Conservation (phyloP, 176 grass and related monocot genomes). For the Puya raimondii region DNA sequence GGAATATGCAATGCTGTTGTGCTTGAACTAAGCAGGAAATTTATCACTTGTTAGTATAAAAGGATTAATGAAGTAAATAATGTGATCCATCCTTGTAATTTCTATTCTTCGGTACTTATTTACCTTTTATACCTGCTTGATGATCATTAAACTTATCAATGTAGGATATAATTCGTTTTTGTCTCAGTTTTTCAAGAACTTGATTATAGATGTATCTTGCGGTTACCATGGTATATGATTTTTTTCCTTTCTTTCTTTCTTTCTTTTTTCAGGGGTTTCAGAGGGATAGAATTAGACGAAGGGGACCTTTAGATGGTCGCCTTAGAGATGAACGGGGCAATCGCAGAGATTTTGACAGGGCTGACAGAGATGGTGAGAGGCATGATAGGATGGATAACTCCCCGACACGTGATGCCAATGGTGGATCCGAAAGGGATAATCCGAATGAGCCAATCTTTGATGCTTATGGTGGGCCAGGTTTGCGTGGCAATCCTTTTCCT, state of each 20-base stretch:
- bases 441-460: slow-evolving; percentile 72
- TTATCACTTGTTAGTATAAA: neutral
- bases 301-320: slow-evolving; percentile 43
- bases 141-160: slow-evolving; percentile 3
- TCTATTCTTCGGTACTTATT: neutral
- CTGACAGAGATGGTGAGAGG: slow-evolving; percentile 65
- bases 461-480: slow-evolving; percentile 46
- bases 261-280: slow-evolving; percentile 15
- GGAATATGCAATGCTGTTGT: too few species aligned
- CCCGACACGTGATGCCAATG: slow-evolving; percentile 42
- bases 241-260: slow-evolving; percentile 12
- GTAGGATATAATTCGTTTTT: too few species aligned
- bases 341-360: slow-evolving; percentile 61
- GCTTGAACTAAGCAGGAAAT: neutral
- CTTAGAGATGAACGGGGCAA: slow-evolving; percentile 60
- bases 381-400: slow-evolving; percentile 54
- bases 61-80: neutral
- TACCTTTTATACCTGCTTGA: neutral
- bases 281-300: slow-evolving; percentile 59
- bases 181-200: too few species aligned
- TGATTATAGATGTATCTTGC: too few species aligned
- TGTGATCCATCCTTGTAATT: too few species aligned
- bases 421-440: slow-evolving; percentile 30
- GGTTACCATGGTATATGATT: neutral
- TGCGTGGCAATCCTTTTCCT: slow-evolving; percentile 55